phyloP scores from a whole-genome alignment of 108 stramenopile species.

The Ochromonas danica region DNA sequence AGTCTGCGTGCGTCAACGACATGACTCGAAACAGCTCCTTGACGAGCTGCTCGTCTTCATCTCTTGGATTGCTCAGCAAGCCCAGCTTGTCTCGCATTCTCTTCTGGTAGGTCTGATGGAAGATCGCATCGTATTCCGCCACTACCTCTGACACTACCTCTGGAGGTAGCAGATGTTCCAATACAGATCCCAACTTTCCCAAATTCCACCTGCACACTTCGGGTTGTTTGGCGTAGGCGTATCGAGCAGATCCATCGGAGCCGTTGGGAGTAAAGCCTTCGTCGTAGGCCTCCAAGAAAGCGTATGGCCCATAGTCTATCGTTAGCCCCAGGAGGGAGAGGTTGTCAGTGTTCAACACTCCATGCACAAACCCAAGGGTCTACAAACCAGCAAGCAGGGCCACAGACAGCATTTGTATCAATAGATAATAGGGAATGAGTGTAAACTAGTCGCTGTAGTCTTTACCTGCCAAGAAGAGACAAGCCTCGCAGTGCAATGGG shows the following conservation, averaged over 20 bases:
- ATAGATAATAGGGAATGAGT: too few species aligned
- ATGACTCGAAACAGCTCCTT: background rate
- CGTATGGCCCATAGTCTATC: slow-evolving; percentile 34
- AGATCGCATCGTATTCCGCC: background rate
- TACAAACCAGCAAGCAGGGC: background rate
- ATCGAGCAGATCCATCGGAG: slow-evolving; percentile 18
- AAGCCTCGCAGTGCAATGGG: slow-evolving; percentile 3
- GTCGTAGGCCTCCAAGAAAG: slow-evolving; percentile 16
- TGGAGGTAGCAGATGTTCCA: background rate
- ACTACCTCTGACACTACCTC: background rate
- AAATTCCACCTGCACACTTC: slow-evolving; percentile 23
- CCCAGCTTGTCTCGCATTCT: slow-evolving; percentile 10
- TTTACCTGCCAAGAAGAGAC: slow-evolving; percentile 45
- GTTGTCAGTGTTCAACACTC: slow-evolving; percentile 52
- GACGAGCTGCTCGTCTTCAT: background rate
- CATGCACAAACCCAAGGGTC: slow-evolving; percentile 47
- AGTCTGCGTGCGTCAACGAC: background rate
- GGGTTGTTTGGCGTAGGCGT: background rate
- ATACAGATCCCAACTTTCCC: background rate
- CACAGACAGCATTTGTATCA: too few species aligned
- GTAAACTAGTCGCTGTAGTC: too few species aligned
- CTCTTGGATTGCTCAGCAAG: background rate
- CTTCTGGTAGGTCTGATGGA: background rate
- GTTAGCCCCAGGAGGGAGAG: slow-evolving; percentile 41
- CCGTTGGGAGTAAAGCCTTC: slow-evolving; percentile 18